Conservation (phyloP, 352 stramenopile species). For the Phytophthora quininea region DNA sequence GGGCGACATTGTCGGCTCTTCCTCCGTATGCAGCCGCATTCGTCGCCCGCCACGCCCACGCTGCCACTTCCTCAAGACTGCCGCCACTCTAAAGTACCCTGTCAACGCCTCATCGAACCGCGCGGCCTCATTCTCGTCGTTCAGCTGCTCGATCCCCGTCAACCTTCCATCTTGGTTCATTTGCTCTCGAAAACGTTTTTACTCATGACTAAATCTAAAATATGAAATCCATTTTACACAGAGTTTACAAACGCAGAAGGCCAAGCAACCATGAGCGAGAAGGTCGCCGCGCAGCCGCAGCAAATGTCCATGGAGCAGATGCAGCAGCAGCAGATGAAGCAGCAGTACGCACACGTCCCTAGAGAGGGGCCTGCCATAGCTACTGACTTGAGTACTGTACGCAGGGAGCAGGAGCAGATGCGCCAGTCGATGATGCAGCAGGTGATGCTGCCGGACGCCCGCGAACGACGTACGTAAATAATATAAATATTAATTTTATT, state of each 20-base stretch:
- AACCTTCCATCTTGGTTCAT: no score
- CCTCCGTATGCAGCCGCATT: not conserved
- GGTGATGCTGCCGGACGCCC: conserved; percentile 78
- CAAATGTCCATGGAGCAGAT: conserved; percentile 85
- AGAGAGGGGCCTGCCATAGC: no score
- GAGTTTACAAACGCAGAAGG: no score
- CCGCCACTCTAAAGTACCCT: conserved; percentile 31
- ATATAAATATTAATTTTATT: not conserved
- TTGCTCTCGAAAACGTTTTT: no score
- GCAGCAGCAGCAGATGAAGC: conserved; percentile 86
- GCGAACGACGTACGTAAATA: conserved; percentile 76
- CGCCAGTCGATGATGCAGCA: conserved; percentile 76
- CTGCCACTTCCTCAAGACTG: conserved; percentile 8
- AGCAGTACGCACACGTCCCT: conserved; percentile 52
- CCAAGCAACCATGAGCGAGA: not conserved
- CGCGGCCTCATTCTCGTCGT: conserved; percentile 28
- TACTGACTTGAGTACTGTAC: not conserved
- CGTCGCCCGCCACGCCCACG: not conserved
- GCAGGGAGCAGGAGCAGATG: conserved; percentile 82
- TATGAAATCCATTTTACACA: no score
- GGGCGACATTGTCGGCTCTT: conserved; percentile 1
- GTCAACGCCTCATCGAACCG: conserved; percentile 32
- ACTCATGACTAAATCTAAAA: no score
- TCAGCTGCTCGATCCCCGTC: conserved; percentile 11
- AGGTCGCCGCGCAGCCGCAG: conserved; percentile 9